These are phyloP conservation scores for Vitis riparia DNA, from an alignment of 164 flowering plant genomes.

Conservation along the genomic window DNA sequence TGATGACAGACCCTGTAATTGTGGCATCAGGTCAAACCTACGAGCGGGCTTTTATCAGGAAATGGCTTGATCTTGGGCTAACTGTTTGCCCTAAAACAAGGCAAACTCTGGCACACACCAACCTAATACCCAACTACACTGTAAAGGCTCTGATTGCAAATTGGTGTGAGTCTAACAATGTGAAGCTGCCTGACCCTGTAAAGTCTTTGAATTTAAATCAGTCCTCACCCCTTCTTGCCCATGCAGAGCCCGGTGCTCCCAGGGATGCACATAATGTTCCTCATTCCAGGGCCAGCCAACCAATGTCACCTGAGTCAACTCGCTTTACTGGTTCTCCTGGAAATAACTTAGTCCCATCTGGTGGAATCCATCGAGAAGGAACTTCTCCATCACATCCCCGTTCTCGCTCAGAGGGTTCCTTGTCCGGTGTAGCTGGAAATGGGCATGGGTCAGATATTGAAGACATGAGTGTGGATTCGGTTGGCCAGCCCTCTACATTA, in stretches of 20 bases:
- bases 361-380: slow-evolving; percentile 36
- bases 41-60: slow-evolving; percentile 72
- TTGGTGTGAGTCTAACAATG: slow-evolving; percentile 87
- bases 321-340: slow-evolving; percentile 39
- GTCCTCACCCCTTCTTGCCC: slow-evolving; percentile 46
- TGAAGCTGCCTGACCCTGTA: slow-evolving; percentile 69
- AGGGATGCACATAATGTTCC: slow-evolving; percentile 34
- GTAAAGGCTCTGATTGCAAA: slow-evolving; percentile 81
- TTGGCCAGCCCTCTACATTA: slow-evolving; percentile 31
- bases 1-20: slow-evolving; percentile 93
- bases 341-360: slow-evolving; percentile 28
- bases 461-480: slow-evolving; percentile 21
- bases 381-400: slow-evolving; percentile 55
- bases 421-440: slow-evolving; percentile 42
- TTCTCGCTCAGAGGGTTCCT: slow-evolving; percentile 49
- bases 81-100: slow-evolving; percentile 87
- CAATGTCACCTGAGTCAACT: slow-evolving; percentile 45
- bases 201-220: slow-evolving; percentile 45
- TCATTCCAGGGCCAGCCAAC: slow-evolving; percentile 33
- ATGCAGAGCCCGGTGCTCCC: slow-evolving; percentile 37
- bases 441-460: slow-evolving; percentile 48
- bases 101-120: slow-evolving; percentile 68
- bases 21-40: slow-evolving; percentile 92
- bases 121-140: slow-evolving; percentile 77
- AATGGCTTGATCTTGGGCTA: slow-evolving; percentile 84